Conservation (phyloP, 1,139 yeast species). For the Protomyces lactucae-debilis region DNA sequence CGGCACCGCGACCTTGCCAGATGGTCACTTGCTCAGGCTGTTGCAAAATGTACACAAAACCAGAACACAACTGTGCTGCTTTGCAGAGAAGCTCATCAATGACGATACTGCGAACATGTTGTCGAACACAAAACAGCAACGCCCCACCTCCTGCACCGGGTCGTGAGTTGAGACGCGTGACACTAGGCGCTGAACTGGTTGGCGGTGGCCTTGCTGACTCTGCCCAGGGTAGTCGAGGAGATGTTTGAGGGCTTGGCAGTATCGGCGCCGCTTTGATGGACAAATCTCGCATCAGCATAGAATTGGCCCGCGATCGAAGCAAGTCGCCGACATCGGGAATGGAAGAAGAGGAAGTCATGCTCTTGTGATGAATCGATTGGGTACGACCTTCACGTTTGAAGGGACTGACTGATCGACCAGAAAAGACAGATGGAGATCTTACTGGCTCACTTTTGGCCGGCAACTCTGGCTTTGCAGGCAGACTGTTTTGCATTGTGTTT, state of each 20-base stretch:
- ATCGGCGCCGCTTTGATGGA: neutral
- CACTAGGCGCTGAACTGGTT: neutral
- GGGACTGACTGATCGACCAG: neutral
- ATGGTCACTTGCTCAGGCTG: neutral
- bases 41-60: slow-evolving; percentile 1
- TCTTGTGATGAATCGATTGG: neutral
- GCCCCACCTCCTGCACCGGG: neutral
- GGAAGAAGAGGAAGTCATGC: neutral
- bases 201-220: neutral
- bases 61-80: slow-evolving; percentile 12
- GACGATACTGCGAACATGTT: neutral
- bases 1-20: slow-evolving; percentile 15
- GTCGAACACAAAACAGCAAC: slow-evolving; percentile 2
- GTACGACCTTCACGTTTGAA: neutral
- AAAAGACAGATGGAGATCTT: neutral
- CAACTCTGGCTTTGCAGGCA: neutral
- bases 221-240: neutral
- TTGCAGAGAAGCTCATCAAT: slow-evolving; percentile 1
- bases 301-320: slow-evolving; percentile 1
- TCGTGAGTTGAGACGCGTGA: neutral
- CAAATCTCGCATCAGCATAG: neutral
- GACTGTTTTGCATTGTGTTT: neutral
- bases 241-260: neutral
- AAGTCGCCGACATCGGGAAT: slow-evolving; percentile 15
- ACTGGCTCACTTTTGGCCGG: neutral